Evolutionary conservation across 345 rosid species (phyloP), one percentile per base, ranked within the genome.

Genomic region (Heritiera fomes): DNA sequence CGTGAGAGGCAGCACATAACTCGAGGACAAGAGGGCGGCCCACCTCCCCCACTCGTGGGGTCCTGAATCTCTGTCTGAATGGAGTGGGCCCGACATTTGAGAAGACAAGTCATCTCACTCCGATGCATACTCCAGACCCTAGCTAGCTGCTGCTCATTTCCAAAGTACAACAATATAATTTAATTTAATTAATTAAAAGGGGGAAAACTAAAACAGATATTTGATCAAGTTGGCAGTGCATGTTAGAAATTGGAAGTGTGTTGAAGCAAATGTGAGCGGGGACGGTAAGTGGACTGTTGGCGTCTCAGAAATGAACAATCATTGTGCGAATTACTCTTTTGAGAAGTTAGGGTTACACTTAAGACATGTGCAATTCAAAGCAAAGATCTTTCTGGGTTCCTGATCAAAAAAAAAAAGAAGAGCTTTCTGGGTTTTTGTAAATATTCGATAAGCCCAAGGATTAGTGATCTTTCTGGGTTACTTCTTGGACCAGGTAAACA

Each of bases 91-190:
- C 58, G 11, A 23, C 20, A 46, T 23, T 28, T 6, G 41, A 28
- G 74, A 70, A 70, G 74, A 70, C 58, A 28, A 70, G 73, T 46
- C 73, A 32, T 32, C n/a, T 63, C 43, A 63, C 66, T 30, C 30
- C 18, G 8, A 20, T 11, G 50, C 55, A 10, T 6, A 11, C 41
- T 41, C 43, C 38, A 1, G 38, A 34, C 38, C 38, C 38, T 23
- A 23, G 28, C 38, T 34, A 34, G 38, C 38, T 34, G 3, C 38
- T 34, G 66, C n/a, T 62, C 66, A 13, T 47, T 70, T 28, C 58
- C 58, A 47, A 70, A 70, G 74, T 34, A 14, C 69, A 63, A 63
- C 41, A 23, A 23, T 23, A 41, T 41, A 43, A 6, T 43, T 43
- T 43, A 43, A 6, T 43, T 40, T 2, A 43, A 6, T 43, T 6